Conservation (phyloP, 1,139 yeast species). For the Saccharomycopsis hybrid region DNA sequence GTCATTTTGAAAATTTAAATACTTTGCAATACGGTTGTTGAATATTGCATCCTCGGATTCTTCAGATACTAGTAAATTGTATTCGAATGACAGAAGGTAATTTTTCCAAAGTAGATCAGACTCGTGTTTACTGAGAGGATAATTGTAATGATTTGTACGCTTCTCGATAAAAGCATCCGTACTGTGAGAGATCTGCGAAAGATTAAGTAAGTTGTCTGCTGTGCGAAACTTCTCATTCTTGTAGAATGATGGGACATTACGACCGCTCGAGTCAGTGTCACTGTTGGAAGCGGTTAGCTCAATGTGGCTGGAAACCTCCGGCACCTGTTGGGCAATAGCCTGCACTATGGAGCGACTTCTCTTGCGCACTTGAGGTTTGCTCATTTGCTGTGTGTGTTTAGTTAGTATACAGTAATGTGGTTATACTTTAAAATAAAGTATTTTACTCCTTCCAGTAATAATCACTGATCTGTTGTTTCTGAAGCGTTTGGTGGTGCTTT, state of each 20-base stretch:
- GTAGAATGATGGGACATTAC: background rate
- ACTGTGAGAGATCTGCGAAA: background rate
- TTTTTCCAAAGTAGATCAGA: slow-evolving; percentile 31
- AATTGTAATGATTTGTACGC: slow-evolving; percentile 10
- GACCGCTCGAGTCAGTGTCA: background rate
- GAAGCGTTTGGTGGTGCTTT: no score
- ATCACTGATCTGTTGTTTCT: no score
- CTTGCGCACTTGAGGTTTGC: slow-evolving; percentile 17
- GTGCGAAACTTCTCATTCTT: background rate
- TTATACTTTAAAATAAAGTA: no score
- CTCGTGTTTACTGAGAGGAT: slow-evolving; percentile 38
- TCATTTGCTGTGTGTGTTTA: no score
- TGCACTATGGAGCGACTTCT: slow-evolving; percentile 49
- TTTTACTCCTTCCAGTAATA: no score
- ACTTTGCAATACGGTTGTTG: slow-evolving; percentile 30
- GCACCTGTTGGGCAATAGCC: slow-evolving; percentile 30
- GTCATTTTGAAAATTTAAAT: slow-evolving; percentile 38
- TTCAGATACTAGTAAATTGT: slow-evolving; percentile 33
- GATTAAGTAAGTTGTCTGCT: background rate
- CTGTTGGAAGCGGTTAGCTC: slow-evolving; percentile 6
- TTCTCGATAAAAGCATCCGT: slow-evolving; percentile 13
- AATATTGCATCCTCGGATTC: slow-evolving; percentile 33
- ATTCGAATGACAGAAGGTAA: slow-evolving; percentile 34
- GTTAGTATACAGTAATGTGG: no score
- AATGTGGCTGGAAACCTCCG: slow-evolving; percentile 23